Evolutionary conservation across 768 basidiomycete genomes (phyloP).

Genomic region (Tricholoma hemisulphureum): DNA sequence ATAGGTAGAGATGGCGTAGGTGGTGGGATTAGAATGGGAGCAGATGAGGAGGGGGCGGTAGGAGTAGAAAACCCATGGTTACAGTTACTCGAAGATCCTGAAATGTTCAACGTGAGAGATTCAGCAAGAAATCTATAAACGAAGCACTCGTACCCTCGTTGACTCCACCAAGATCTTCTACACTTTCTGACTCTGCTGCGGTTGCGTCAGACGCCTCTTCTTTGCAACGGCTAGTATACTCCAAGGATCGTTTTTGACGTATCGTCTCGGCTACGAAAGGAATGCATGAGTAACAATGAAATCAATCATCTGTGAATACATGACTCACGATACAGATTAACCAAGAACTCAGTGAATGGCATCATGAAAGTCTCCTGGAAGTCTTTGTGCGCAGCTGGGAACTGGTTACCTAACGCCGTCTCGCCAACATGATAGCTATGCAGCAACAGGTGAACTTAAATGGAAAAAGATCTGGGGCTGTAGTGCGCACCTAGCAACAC

Average conservation of each 20-base stretch:
- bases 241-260: background rate
- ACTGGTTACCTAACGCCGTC: background rate
- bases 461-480: background rate
- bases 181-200: background rate
- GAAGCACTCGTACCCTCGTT: background rate
- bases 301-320: background rate
- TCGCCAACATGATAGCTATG: conserved; percentile 4
- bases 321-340: conserved; percentile 4
- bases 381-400: background rate
- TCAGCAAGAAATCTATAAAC: background rate
- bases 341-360: conserved; percentile 7
- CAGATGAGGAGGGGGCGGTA: background rate
- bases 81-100: background rate
- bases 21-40: too few species aligned
- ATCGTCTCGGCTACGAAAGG: background rate
- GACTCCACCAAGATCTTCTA: background rate
- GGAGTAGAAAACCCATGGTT: background rate
- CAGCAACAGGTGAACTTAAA: background rate
- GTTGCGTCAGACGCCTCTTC: background rate
- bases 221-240: background rate
- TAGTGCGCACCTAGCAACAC: conserved; percentile 5
- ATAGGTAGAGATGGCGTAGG: too few species aligned
- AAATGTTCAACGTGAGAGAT: background rate
- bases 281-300: background rate
- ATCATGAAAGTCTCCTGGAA: conserved; percentile 5